Evolutionary conservation across 1,284 basidiomycete genomes (phyloP).

Genomic region (Caloboletus firmus): DNA sequence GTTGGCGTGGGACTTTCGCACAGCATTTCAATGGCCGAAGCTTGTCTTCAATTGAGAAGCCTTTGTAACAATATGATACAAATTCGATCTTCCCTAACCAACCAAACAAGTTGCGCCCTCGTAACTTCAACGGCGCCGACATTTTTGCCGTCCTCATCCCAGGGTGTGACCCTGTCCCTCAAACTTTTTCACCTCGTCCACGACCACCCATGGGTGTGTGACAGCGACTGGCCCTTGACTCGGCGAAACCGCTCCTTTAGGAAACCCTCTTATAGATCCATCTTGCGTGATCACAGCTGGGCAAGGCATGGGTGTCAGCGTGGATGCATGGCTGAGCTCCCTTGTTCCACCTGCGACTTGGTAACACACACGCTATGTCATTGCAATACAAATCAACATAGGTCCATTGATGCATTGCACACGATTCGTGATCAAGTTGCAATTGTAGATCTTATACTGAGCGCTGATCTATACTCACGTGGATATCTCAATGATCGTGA

Average conservation of each 20-base stretch:
- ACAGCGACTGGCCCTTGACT: background rate
- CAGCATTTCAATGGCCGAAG: background rate
- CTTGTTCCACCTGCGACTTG: background rate
- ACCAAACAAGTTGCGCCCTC: background rate
- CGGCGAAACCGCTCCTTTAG: background rate
- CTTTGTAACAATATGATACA: no score
- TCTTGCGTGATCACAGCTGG: background rate
- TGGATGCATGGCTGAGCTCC: background rate
- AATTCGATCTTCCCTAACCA: background rate
- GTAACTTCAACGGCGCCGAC: slow-evolving; percentile 23
- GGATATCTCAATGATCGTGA: slow-evolving; percentile 1
- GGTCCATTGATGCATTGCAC: slow-evolving; percentile 4
- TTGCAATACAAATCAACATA: background rate
- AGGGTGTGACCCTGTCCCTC: background rate
- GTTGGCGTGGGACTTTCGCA: background rate
- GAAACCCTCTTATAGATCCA: background rate
- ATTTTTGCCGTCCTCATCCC: background rate
- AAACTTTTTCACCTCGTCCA: background rate
- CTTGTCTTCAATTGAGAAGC: background rate
- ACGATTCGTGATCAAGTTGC: background rate
- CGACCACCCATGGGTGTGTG: background rate
- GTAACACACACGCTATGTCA: background rate
- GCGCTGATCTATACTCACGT: slow-evolving; percentile 16
- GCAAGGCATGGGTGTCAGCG: background rate
- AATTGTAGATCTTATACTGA: slow-evolving; percentile 9